Percentiles rank a stretch among this genome's conserved stretches.
These are phyloP conservation scores for Exutisphaerella laricina DNA, from an alignment of 2,329 filamentous ascomycete species.

Conservation along the genomic window DNA sequence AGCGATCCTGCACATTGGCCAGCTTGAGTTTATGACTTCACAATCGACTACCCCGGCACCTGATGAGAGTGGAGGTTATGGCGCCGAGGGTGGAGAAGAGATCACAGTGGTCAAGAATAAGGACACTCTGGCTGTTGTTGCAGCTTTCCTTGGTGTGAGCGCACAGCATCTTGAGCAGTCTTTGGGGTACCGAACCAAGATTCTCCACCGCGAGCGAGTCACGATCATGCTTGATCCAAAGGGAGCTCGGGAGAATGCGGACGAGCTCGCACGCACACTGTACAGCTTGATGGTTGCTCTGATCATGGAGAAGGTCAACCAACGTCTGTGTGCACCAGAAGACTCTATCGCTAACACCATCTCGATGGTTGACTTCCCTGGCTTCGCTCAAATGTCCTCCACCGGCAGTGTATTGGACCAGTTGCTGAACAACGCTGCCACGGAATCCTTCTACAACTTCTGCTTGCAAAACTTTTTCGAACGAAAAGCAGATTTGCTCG, in stretches of 20 bases:
- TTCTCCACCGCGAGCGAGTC: slow-evolving; percentile 91
- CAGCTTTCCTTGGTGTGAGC: slow-evolving; percentile 88
- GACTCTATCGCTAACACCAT: slow-evolving; percentile 89
- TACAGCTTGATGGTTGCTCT: slow-evolving; percentile 93
- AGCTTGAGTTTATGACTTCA: slow-evolving; percentile 85
- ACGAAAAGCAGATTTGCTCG: slow-evolving; percentile 83
- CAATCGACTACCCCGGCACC: slow-evolving; percentile 71
- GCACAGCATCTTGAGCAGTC: slow-evolving; percentile 77
- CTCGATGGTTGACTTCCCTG: slow-evolving; percentile 92
- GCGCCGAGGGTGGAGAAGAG: slow-evolving; percentile 83
- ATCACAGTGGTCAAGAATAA: slow-evolving; percentile 89
- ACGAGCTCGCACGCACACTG: slow-evolving; percentile 86
- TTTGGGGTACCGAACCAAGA: slow-evolving; percentile 93
- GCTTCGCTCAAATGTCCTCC: slow-evolving; percentile 77
- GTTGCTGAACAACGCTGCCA: slow-evolving; percentile 88
- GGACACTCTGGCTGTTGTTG: slow-evolving; percentile 76
- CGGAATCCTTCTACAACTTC: slow-evolving; percentile 86
- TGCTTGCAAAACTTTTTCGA: slow-evolving; percentile 96
- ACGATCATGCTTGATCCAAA: slow-evolving; percentile 95
- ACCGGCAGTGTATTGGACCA: slow-evolving; percentile 86
- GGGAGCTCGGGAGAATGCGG: slow-evolving; percentile 84
- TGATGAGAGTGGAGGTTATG: slow-evolving; percentile 93
- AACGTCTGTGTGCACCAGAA: slow-evolving; percentile 78
- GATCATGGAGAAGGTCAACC: slow-evolving; percentile 88
- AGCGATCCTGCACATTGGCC: slow-evolving; percentile 91